Evolutionary conservation across 2,329 filamentous ascomycete species (phyloP).

Genomic region (Neofusicoccum kwambonambiense): DNA sequence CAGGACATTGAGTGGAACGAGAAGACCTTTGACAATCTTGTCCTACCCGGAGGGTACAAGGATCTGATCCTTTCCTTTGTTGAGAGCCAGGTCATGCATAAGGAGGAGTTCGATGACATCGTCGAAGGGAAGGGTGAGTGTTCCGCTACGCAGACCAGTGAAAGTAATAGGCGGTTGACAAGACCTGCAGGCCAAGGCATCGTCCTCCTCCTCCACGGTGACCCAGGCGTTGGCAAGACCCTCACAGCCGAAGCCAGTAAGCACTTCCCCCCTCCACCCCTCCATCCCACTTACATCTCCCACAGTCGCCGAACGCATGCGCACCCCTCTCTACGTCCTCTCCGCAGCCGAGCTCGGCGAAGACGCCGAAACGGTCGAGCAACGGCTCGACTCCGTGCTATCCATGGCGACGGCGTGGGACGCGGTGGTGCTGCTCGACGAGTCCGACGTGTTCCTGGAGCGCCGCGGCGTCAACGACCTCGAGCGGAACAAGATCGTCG

Average conservation of each 20-base stretch:
- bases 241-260: conserved; percentile 24
- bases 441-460: conserved; percentile 21
- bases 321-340: conserved; percentile 24
- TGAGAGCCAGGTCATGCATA: conserved; percentile 20
- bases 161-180: neutral
- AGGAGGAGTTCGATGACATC: conserved; percentile 29
- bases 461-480: conserved; percentile 21
- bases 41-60: conserved; percentile 28
- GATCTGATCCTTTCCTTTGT: conserved; percentile 29
- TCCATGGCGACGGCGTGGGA: conserved; percentile 4
- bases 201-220: conserved; percentile 24
- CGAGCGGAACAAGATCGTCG: conserved; percentile 24
- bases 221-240: conserved; percentile 29
- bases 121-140: conserved; percentile 32
- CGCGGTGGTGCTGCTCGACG: conserved; percentile 12
- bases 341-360: conserved; percentile 24
- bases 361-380: conserved; percentile 17
- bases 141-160: too few relatives aligned
- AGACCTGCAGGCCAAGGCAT: conserved; percentile 22
- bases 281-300: neutral
- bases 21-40: conserved; percentile 29
- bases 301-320: conserved; percentile 26
- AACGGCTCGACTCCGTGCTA: conserved; percentile 20
- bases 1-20: conserved; percentile 31
- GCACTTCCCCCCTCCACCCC: neutral